Evolutionary conservation across 805 yeast species (phyloP).

Genomic region (Ogataea ganodermae): DNA sequence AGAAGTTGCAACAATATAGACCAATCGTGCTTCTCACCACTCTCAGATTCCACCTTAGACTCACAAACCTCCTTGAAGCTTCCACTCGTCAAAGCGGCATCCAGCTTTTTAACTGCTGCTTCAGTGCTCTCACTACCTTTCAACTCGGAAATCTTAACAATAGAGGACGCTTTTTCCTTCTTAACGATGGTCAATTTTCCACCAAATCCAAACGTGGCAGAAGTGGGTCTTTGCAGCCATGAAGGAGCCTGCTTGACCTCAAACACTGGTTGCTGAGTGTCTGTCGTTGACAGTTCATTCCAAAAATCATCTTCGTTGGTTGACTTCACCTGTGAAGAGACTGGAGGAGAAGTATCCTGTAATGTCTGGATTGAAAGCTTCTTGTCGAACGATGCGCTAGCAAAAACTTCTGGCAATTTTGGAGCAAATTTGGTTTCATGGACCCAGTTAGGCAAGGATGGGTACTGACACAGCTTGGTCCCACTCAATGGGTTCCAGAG

Average conservation of each 20-base stretch:
- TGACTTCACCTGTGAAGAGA: conserved; percentile 42
- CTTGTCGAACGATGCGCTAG: conserved; percentile 86
- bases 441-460: conserved; percentile 91
- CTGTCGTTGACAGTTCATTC: conserved; percentile 70
- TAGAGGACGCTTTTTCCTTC: conserved; percentile 42
- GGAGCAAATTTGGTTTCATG: conserved; percentile 90
- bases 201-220: conserved; percentile 90
- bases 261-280: conserved; percentile 72
- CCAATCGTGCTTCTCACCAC: conserved; percentile 54
- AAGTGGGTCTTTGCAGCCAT: conserved; percentile 77
- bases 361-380: conserved; percentile 78
- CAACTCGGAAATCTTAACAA: conserved; percentile 40
- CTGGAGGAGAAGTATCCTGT: conserved; percentile 78
- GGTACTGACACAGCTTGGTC: conserved; percentile 77
- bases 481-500: conserved; percentile 90
- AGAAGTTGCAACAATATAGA: conserved; percentile 54
- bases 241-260: conserved; percentile 78
- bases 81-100: conserved; percentile 56
- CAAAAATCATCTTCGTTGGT: conserved; percentile 77
- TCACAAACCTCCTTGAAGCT: conserved; percentile 59
- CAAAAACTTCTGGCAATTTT: conserved; percentile 82
- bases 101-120: conserved; percentile 43
- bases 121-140: conserved; percentile 39
- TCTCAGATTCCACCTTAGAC: conserved; percentile 46
- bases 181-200: conserved; percentile 69